Evolutionary conservation across 192 early-diverging fungal genomes (phyloP).

Genomic region (Podila epicladia): DNA sequence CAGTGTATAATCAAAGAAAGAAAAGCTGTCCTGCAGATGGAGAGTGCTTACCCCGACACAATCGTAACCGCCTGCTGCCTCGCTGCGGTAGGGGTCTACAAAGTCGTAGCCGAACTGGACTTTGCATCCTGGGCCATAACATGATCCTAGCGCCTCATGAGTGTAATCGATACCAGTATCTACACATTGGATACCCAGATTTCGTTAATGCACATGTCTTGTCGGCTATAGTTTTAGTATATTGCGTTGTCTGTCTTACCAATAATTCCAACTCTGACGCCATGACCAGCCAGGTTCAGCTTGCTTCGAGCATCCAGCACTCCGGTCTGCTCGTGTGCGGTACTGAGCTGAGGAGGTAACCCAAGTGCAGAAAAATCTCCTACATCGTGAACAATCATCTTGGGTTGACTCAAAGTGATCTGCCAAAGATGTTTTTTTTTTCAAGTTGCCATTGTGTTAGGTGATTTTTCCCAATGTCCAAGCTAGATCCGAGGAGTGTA

Average conservation of each 20-base stretch:
- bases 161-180: constrained; percentile 63
- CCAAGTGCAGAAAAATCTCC: constrained; percentile 12
- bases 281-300: constrained; percentile 25
- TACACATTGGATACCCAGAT: neutral
- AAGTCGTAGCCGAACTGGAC: constrained; percentile 70
- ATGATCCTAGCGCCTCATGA: constrained; percentile 72
- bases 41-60: constrained; percentile 33
- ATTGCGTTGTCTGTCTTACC: constrained; percentile 14
- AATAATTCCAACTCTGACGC: constrained; percentile 60
- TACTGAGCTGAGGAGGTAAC: constrained; percentile 33
- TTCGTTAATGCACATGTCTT: neutral
- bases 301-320: constrained; percentile 33
- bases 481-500: too few species aligned
- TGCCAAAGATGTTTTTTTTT: neutral
- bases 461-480: neutral
- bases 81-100: constrained; percentile 36
- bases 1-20: neutral
- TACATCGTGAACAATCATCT: constrained; percentile 12
- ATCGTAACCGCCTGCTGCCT: constrained; percentile 21
- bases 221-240: neutral
- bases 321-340: constrained; percentile 55
- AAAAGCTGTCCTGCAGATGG: neutral
- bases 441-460: neutral
- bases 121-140: constrained; percentile 71
- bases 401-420: constrained; percentile 26